Conservation (phyloP, 2,329 filamentous ascomycete species). For the Trichophyton mentagrophytes region DNA sequence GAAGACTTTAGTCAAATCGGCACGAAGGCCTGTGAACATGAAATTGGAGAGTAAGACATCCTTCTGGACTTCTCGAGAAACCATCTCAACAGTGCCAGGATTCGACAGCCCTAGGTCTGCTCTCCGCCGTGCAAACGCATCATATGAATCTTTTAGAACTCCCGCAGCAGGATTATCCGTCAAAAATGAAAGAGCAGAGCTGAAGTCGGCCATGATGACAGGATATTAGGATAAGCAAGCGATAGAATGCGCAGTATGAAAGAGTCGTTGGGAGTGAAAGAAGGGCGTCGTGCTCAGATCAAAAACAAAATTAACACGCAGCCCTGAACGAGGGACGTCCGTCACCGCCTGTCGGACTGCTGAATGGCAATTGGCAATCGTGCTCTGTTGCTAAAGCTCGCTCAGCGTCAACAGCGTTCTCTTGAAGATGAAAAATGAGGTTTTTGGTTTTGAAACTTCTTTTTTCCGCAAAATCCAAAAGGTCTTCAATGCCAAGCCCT, state of each 20-base stretch:
- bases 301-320: not conserved
- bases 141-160: slow-evolving; percentile 63
- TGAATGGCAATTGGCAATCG: not conserved
- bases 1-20: slow-evolving; percentile 93
- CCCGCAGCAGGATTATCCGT: slow-evolving; percentile 60
- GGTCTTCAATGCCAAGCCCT: not conserved
- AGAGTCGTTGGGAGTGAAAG: not conserved
- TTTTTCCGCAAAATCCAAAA: not conserved
- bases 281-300: not conserved
- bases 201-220: slow-evolving; percentile 30
- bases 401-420: not conserved
- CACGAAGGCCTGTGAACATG: slow-evolving; percentile 91
- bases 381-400: not conserved
- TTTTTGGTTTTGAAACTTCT: slow-evolving; percentile 5
- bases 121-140: slow-evolving; percentile 71
- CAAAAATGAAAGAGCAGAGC: slow-evolving; percentile 50
- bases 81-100: slow-evolving; percentile 80
- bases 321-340: not conserved
- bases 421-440: not conserved
- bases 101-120: slow-evolving; percentile 79
- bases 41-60: slow-evolving; percentile 94
- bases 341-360: slow-evolving; percentile 1
- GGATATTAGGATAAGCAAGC: not conserved
- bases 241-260: not conserved
- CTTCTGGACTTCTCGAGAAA: slow-evolving; percentile 84